A percentile compares a stretch with the other conserved stretches of the same genome.
Evolutionary conservation across 179 eudicot species (phyloP).

Genomic region (Spergularia azorica): DNA sequence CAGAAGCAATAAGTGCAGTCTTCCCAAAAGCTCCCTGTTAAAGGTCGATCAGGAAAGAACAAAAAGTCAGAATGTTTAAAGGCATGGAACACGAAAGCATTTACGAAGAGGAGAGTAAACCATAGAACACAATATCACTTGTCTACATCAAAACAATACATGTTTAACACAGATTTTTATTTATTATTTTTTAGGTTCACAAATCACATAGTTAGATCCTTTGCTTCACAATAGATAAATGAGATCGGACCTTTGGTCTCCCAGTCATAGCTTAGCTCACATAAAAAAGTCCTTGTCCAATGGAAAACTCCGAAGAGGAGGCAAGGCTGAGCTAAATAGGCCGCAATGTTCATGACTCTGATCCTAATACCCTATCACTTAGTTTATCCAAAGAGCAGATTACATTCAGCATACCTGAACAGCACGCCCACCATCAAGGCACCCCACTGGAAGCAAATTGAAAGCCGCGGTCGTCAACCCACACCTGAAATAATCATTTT

Average conservation of each 20-base stretch:
- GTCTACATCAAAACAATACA: no score
- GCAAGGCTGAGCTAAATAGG: not conserved
- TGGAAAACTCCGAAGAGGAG: not conserved
- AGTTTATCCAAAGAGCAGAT: not conserved
- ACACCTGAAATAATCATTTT: conserved; percentile 62
- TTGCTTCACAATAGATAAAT: not conserved
- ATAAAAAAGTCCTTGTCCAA: no score
- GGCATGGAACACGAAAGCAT: not conserved
- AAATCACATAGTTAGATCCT: no score
- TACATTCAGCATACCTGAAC: conserved; percentile 61
- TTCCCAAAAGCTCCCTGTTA: conserved; percentile 92
- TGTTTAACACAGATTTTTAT: no score
- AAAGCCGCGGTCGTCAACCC: conserved; percentile 96
- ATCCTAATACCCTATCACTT: not conserved
- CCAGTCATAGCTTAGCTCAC: no score
- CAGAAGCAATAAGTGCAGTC: conserved; percentile 63
- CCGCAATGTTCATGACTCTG: not conserved
- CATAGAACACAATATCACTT: no score
- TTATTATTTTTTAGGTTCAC: no score
- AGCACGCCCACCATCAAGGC: conserved; percentile 99
- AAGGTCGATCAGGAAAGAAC: not conserved
- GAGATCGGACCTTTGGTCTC: not conserved
- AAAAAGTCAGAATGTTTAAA: no score
- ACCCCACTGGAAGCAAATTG: conserved; percentile 96
- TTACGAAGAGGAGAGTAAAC: not conserved